Conservation (phyloP, 495 filamentous ascomycete species). For the Barbatosphaeria neglecta region DNA sequence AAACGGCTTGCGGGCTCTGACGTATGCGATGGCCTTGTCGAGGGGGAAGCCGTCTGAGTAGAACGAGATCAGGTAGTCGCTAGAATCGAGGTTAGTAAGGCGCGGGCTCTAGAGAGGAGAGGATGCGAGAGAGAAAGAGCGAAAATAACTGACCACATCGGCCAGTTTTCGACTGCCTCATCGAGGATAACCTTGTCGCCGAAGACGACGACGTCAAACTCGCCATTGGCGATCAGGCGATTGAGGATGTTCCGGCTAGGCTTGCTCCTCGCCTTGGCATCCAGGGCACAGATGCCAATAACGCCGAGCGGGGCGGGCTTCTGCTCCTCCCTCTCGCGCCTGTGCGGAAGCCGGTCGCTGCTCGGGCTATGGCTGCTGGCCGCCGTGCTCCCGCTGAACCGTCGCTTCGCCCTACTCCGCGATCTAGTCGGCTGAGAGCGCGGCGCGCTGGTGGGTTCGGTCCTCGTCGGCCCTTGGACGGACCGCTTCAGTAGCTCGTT, state of each 20-base stretch:
- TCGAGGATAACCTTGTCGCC: slow-evolving; percentile 97
- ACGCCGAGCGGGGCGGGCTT: slow-evolving; percentile 40
- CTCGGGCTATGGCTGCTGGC: slow-evolving; percentile 59
- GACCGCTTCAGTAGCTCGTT: slow-evolving; percentile 12
- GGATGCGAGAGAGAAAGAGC: neutral
- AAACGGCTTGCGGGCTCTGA: slow-evolving; percentile 81
- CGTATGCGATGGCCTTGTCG: slow-evolving; percentile 94
- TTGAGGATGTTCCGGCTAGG: slow-evolving; percentile 93
- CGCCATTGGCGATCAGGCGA: slow-evolving; percentile 73
- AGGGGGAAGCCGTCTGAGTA: slow-evolving; percentile 96
- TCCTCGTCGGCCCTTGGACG: slow-evolving; percentile 7
- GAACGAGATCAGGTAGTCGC: slow-evolving; percentile 94
- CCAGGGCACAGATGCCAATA: slow-evolving; percentile 90
- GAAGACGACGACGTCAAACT: slow-evolving; percentile 94
- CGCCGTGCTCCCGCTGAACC: slow-evolving; percentile 65
- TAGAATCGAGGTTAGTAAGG: slow-evolving; percentile 11
- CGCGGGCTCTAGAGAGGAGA: too few species aligned
- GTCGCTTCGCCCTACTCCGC: slow-evolving; percentile 59
- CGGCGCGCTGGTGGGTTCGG: slow-evolving; percentile 9
- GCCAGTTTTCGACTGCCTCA: slow-evolving; percentile 71
- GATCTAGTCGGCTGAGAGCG: slow-evolving; percentile 44
- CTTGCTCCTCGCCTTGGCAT: slow-evolving; percentile 92
- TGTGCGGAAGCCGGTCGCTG: slow-evolving; percentile 36
- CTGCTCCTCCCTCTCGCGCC: slow-evolving; percentile 37
- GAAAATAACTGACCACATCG: slow-evolving; percentile 39